Base-by-base conservation (phyloP, 139 green algal genomes). In the Chlamydomonas schloesseri region DNA sequence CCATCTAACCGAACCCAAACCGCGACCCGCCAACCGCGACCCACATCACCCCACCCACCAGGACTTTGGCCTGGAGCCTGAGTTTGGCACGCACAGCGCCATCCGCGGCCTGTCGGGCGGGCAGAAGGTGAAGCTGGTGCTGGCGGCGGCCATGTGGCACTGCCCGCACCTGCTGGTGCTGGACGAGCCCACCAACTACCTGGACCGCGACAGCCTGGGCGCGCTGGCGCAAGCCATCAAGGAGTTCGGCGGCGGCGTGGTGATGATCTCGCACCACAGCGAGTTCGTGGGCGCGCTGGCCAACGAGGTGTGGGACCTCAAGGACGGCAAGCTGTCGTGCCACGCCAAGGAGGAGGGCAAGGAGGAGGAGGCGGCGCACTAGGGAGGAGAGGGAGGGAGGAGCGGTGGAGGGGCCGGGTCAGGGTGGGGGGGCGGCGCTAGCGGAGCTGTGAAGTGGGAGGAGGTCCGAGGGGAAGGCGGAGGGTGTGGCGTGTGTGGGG, bases 181-280 rank as follows among this genome's bases (percentile, higher is more conserved):
- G 93, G 96, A 98, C 89, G 96, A 97, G 91, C 96, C 96, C 71
- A 97, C 95, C 90, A 98, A 98, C 91, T 98, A 97, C 93, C 93
- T 98, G 68, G 96, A 98, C 89, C 80, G 91, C n/a, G 88, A 91
- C 72, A 94, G 94, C 5, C 88, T 98, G 65, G 96, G 94, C 65
- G 96, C 95, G 57, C 91, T 98, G 70, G 93, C 94, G n/a, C 65
- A 72, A 26, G 95, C 95, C 9, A 95, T 98, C 88, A 94, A 94
- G 81, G 89, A 93, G 60, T 98, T 86, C 60, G 79, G 53, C 3
- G 89, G 89, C 34, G 89, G 89, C 67, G 89, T 93, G 65, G 83
- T 93, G 31, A 75, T 93, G 71, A 93, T 93, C 67, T 75, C 31
- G 17, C 89, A 93, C 72, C 89, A 93, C 79, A 79, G 71, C 34